Percentiles rank a stretch among this genome's conserved stretches.
phyloP scores from a whole-genome alignment of 139 green algal species.

The Marvania coccoides region DNA sequence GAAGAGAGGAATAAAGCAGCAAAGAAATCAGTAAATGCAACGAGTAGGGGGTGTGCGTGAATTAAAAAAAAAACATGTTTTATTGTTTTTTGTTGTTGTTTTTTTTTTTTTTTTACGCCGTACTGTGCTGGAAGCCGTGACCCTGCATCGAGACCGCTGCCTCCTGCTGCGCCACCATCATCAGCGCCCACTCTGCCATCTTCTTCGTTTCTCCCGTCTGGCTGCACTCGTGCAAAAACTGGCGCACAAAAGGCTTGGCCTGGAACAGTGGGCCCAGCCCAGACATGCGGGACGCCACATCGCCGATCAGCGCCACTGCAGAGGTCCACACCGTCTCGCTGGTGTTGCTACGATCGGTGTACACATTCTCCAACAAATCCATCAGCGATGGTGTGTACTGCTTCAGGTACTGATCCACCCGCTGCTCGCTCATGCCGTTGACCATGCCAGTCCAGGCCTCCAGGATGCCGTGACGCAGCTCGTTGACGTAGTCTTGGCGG shows the following conservation, averaged over 20 bases:
- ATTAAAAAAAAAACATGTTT: background rate
- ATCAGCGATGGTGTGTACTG: conserved; percentile 27
- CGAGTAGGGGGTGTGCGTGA: too few species aligned
- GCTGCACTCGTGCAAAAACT: conserved; percentile 30
- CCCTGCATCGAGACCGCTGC: background rate
- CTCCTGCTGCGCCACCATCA: conserved; percentile 19
- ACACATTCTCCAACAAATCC: conserved; percentile 57
- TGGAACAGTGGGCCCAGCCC: conserved; percentile 32
- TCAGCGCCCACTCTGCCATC: conserved; percentile 20
- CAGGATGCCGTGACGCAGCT: conserved; percentile 81
- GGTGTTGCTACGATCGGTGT: conserved; percentile 40
- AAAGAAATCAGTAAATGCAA: too few species aligned
- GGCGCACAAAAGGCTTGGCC: conserved; percentile 28
- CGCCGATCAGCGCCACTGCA: conserved; percentile 59
- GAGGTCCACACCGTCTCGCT: conserved; percentile 49
- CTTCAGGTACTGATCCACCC: conserved; percentile 24
- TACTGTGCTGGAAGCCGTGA: background rate
- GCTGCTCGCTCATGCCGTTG: conserved; percentile 38
- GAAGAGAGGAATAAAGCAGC: too few species aligned
- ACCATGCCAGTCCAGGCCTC: conserved; percentile 90
- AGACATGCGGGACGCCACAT: conserved; percentile 45
- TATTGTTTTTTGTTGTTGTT: background rate
- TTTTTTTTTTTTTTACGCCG: background rate
- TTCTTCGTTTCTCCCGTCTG: conserved; percentile 1
- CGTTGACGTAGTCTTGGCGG: conserved; percentile 86